phyloP scores from a whole-genome alignment of 441 rosid species.

The Erodium chrysanthum region DNA sequence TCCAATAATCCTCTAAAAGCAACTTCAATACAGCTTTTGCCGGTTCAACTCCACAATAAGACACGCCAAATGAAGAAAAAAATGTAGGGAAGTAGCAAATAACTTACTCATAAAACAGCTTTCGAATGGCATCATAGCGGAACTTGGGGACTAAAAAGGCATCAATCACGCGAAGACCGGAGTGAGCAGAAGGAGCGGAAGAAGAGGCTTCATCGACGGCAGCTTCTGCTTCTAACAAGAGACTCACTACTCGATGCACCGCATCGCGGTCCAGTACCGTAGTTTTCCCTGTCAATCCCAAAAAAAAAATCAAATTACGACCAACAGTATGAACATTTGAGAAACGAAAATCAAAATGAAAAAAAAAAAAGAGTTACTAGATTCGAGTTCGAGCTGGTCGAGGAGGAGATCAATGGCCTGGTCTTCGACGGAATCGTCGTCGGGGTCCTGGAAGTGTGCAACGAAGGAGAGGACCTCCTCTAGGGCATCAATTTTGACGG shows the following conservation, averaged over 20 bases:
- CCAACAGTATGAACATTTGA: neutral
- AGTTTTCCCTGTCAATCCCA: constrained; percentile 46
- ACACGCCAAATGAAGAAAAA: no score
- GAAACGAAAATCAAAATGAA: neutral
- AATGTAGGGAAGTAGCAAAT: neutral
- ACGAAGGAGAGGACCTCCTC: constrained; percentile 55
- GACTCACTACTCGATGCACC: constrained; percentile 39
- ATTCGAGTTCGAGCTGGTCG: constrained; percentile 57
- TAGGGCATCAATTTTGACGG: constrained; percentile 52
- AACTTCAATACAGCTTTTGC: neutral
- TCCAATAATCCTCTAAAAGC: neutral
- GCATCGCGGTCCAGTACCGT: constrained; percentile 58
- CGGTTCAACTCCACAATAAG: no score
- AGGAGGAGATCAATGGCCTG: constrained; percentile 71
- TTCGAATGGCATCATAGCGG: constrained; percentile 61
- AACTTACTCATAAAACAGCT: constrained; percentile 62
- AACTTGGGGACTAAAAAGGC: constrained; percentile 73
- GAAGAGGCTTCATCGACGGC: constrained; percentile 42
- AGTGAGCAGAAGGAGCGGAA: constrained; percentile 26
- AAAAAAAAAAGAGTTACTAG: constrained; percentile 24
- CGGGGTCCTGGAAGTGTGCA: constrained; percentile 47
- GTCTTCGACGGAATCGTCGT: constrained; percentile 46
- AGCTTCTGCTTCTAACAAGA: constrained; percentile 50
- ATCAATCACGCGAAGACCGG: constrained; percentile 45
- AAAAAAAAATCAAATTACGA: neutral